Base-by-base conservation (phyloP, 1,284 basidiomycete species). In the Ustilago crameri region DNA sequence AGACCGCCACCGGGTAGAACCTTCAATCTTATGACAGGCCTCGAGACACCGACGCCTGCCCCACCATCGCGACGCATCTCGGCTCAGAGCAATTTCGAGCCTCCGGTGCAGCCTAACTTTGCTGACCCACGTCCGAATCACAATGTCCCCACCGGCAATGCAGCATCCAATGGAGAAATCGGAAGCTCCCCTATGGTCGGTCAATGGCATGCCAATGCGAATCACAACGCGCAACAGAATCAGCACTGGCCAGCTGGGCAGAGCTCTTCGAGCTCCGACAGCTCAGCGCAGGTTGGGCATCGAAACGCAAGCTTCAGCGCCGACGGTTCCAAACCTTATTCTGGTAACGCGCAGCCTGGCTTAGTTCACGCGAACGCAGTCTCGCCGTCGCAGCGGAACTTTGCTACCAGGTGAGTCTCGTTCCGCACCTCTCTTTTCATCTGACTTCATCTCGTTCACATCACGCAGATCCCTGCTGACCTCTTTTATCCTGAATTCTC, bases 21-120 rank as follows among this genome's bases (percentile, higher is more conserved):
- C 0, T 70, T 70, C 37, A 59, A 70, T 22, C 53, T 70, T 17
- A 60, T 70, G 60, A 56, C 66, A 9, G 66, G 61, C 15, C 56
- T 70, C 27, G 66, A 52, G 40, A 56, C 60, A 17, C 60, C 60
- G 18, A 64, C 60, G 5, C 66, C 60, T 10, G 56, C 53, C 12
- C 32, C 57, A 41, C 49, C 57, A 9, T 20, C 41, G 18, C 64
- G 45, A 18, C 57, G 49, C 17, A n/a, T 45, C 14, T 56, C 57
- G 40, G 37, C n/a, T 43, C 63, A 59, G 18, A 41, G 20, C 9
- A 20, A 37, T n/a, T n/a, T 34, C 22, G 24, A 47, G 26, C 17
- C 30, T 3, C 20, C 20, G 30, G 22, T 20, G 10, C 40, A 40
- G 22, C 20, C 20, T 24, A 38, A 20, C 14, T 38, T 30, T 30